Evolutionary conservation across 768 basidiomycete genomes (phyloP).

Genomic region (Leccinum boreale): DNA sequence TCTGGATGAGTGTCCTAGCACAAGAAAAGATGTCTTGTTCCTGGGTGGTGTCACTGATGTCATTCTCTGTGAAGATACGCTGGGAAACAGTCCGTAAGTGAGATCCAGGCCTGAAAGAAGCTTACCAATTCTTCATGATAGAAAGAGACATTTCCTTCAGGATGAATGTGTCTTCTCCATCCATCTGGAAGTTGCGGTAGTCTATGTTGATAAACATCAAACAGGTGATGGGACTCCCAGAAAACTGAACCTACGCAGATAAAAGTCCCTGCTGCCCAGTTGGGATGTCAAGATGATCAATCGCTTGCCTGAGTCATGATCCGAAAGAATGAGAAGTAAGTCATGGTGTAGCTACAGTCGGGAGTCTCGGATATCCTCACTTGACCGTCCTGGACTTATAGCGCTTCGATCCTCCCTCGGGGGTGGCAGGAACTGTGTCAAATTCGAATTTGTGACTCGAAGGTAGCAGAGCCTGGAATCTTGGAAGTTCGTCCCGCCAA

Average conservation of each 20-base stretch:
- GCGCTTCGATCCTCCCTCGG: conserved; percentile 9
- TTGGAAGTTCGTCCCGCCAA: conserved; percentile 1
- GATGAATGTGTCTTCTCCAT: conserved; percentile 14
- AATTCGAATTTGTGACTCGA: not conserved
- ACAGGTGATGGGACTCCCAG: not conserved
- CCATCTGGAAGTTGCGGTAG: not conserved
- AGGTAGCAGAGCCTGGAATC: not conserved
- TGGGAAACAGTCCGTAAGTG: not conserved
- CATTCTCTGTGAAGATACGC: conserved; percentile 16
- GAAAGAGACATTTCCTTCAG: conserved; percentile 12
- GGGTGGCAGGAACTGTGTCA: not conserved
- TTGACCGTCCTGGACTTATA: conserved; percentile 1
- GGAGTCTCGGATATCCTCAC: not conserved
- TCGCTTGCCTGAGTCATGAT: not conserved
- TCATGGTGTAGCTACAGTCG: not conserved
- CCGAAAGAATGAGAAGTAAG: not conserved
- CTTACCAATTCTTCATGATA: conserved; percentile 13
- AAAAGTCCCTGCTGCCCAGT: conserved; percentile 7
- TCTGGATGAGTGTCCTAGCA: conserved; percentile 6
- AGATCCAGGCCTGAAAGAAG: not conserved
- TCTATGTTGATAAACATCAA: not conserved
- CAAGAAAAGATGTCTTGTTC: conserved; percentile 1
- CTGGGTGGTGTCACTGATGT: not conserved
- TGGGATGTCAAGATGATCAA: not conserved
- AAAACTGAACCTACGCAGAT: conserved; percentile 2